These are phyloP conservation scores for Mucor lusitanicus DNA, from an alignment of 371 early-diverging fungal species.

Conservation along the genomic window DNA sequence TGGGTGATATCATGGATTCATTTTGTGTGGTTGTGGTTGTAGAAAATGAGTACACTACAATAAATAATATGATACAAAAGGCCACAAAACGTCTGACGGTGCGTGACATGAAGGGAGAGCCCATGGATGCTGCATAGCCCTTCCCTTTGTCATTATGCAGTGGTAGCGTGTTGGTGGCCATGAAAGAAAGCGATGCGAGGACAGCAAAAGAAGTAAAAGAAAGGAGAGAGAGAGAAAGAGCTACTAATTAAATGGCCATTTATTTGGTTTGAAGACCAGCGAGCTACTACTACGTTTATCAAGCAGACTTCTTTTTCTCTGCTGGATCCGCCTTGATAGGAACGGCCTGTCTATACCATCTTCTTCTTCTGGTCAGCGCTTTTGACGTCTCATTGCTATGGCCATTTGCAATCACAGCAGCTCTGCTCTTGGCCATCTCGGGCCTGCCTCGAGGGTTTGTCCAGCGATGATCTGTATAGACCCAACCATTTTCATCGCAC, in stretches of 20 bases:
- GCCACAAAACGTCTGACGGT: constrained; percentile 6
- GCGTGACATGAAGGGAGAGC: neutral
- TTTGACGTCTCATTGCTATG: constrained; percentile 4
- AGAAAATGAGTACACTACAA: neutral
- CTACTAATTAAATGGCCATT: neutral
- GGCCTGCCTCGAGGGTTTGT: constrained; percentile 15
- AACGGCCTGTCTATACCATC: constrained; percentile 30
- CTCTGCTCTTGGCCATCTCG: constrained; percentile 2
- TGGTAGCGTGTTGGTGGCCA: constrained; percentile 2
- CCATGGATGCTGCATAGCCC: neutral
- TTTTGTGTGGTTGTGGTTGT: neutral
- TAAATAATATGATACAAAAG: neutral
- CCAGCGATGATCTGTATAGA: constrained; percentile 37
- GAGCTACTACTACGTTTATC: neutral
- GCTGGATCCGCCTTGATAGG: neutral
- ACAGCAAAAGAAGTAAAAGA: neutral
- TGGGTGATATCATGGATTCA: neutral
- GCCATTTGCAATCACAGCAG: neutral
- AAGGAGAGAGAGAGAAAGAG: neutral
- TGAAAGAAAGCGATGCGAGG: neutral
- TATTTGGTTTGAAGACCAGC: neutral
- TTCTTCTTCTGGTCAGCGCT: constrained; percentile 28
- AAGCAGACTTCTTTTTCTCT: neutral
- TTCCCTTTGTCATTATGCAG: constrained; percentile 12
- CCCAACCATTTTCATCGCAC: constrained; percentile 41